A percentile compares a stretch with the other conserved stretches of the same genome.
phyloP scores from a whole-genome alignment of 2,329 filamentous ascomycete species.

The Botrytis galanthina region DNA sequence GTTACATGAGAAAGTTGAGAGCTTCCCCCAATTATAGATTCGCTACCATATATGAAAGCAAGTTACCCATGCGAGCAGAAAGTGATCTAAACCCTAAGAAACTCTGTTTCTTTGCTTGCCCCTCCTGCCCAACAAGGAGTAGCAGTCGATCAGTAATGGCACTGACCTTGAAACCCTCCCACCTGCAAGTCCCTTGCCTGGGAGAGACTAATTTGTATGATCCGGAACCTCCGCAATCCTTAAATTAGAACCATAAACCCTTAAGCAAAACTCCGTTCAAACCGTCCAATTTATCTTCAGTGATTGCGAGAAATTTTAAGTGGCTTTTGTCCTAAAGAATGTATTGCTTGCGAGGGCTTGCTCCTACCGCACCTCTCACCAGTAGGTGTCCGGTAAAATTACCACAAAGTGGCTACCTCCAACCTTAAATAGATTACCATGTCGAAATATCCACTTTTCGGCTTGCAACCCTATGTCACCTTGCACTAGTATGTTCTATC shows the following conservation, averaged over 20 bases:
- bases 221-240: slow-evolving; percentile 4
- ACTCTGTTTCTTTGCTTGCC: slow-evolving; percentile 5
- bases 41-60: slow-evolving; percentile 2
- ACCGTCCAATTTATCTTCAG: neutral
- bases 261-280: neutral
- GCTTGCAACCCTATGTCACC: neutral
- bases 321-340: neutral
- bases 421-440: slow-evolving; percentile 8
- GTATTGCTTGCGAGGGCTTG: neutral
- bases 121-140: neutral
- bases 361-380: neutral
- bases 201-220: neutral
- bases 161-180: neutral
- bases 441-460: slow-evolving; percentile 3
- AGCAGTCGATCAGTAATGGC: neutral
- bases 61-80: neutral
- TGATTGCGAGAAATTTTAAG: neutral
- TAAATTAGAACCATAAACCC: neutral
- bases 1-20: slow-evolving; percentile 4
- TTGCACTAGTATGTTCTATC: neutral
- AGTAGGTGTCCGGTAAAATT: neutral
- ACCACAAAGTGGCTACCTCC: neutral
- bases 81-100: neutral
- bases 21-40: neutral
- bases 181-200: neutral